Conservation (phyloP, 306 rosid genomes). For the Vachellia collinsii region DNA sequence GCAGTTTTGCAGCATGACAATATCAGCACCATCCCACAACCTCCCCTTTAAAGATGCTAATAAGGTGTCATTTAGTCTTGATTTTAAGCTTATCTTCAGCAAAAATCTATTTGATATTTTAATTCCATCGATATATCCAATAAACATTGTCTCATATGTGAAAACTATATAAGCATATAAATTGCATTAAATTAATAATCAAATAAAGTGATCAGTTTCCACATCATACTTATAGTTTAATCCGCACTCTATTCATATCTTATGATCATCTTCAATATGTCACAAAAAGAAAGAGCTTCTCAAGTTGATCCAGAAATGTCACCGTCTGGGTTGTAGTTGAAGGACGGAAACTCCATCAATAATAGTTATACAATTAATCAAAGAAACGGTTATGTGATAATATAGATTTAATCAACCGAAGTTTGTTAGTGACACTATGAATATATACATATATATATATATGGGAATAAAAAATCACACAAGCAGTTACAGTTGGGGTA, state of each 20-base stretch:
- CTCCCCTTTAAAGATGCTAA: too few relatives aligned
- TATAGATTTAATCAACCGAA: conserved; percentile 35
- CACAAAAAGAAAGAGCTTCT: conserved; percentile 22
- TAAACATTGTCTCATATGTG: not conserved
- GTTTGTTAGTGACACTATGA: conserved; percentile 42
- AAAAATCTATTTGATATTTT: too few relatives aligned
- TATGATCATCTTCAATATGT: conserved; percentile 23
- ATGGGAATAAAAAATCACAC: conserved; percentile 5
- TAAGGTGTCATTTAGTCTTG: too few relatives aligned
- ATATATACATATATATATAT: too few relatives aligned
- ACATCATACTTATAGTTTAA: not conserved
- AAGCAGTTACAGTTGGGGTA: conserved; percentile 18
- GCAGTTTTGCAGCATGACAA: too few relatives aligned
- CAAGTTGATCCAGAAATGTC: conserved; percentile 46
- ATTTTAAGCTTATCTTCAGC: too few relatives aligned
- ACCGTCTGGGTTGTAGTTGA: conserved; percentile 29
- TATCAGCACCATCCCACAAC: too few relatives aligned
- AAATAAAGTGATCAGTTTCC: not conserved
- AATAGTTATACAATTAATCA: conserved; percentile 26
- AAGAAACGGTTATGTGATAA: conserved; percentile 7
- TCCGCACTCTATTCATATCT: not conserved
- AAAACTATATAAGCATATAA: not conserved
- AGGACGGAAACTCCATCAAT: conserved; percentile 37
- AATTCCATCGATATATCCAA: not conserved
- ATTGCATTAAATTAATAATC: not conserved